Evolutionary conservation across 306 rosid species (phyloP), one percentile per base, ranked within the genome.

Genomic region (Trifolium repens): DNA sequence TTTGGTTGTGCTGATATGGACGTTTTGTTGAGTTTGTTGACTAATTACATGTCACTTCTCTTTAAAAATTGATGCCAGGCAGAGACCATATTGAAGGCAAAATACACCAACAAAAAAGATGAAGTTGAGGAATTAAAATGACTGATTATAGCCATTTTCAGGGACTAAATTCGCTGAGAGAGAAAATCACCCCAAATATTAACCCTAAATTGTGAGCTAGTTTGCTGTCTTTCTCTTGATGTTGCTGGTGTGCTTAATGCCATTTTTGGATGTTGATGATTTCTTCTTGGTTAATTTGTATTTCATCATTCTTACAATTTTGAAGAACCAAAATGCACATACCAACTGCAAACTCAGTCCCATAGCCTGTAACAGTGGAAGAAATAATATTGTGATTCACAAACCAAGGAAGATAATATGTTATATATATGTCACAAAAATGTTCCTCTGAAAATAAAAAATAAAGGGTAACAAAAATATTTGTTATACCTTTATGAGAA

Each of bases 321-420:
- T 94, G 89, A 78, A 89, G 87, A 94, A 94, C 98, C 98, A 94
- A 88, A 90, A 91, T 42, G 93, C 61, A 69, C 97, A 91, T 12
- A 94, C 91, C n/a, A 94, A 90, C 90, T 86, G 97, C 89, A 94
- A 73, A 55, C 96, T 84, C 49, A 79, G 19, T 11, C 85, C 94
- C 96, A 86, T 91, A 26, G 87, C 92, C 98, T 94, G 91, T 55
- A 40, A 72, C 16, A 37, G 5, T 42, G 26, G 42, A 67, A 63
- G n/a, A 27, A 64, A 9, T 43, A 5, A 4, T 24, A 4, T 24
- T 59, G 14, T 35, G 34, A 7, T 46, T 39, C 19, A 0, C 50
- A 26, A 74, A 10, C 49, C 43, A 37, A 55, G 15, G n/a, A 43
- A 72, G 7, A 53, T 4, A 1, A 22, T 17, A 43, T 17, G 19